phyloP scores from a whole-genome alignment of 2,329 filamentous ascomycete species.

The Nectriaceae sp. region DNA sequence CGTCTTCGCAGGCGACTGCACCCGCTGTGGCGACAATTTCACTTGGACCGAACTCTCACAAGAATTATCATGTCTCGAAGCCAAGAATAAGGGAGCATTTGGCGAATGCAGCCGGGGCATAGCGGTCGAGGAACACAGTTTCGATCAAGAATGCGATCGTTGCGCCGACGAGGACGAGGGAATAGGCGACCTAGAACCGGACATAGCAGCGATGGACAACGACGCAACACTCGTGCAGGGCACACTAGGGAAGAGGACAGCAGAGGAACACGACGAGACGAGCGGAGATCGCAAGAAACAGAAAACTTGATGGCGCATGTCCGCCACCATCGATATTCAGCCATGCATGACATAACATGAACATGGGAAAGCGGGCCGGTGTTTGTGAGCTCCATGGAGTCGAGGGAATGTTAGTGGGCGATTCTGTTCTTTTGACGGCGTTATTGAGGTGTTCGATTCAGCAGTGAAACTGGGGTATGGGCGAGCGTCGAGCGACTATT shows the following conservation, averaged over 20 bases:
- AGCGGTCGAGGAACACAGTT: constrained; percentile 44
- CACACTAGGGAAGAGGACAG: constrained; percentile 17
- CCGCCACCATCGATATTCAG: background rate
- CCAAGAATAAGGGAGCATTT: constrained; percentile 50
- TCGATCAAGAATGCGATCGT: constrained; percentile 50
- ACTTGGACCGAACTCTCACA: constrained; percentile 48
- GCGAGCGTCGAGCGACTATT: too few species aligned
- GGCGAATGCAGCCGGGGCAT: constrained; percentile 45
- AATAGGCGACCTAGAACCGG: constrained; percentile 42
- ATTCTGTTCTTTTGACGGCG: too few species aligned
- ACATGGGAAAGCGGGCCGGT: too few species aligned
- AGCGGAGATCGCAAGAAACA: constrained; percentile 31
- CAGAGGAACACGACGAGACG: constrained; percentile 20
- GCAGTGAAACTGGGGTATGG: too few species aligned
- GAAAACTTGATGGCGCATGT: constrained; percentile 26
- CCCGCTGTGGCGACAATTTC: constrained; percentile 41
- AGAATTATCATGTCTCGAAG: constrained; percentile 49
- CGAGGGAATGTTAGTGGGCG: too few species aligned
- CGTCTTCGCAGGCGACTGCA: constrained; percentile 46
- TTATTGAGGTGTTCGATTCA: too few species aligned
- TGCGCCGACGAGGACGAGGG: constrained; percentile 46
- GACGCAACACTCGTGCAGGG: constrained; percentile 9
- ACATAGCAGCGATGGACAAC: constrained; percentile 11
- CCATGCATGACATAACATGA: too few species aligned
- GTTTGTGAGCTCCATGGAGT: too few species aligned